Percentiles rank a stretch among this genome's conserved stretches.
These are phyloP conservation scores for Euphorbia lathyris DNA, from an alignment of 345 rosid genomes.

Conservation along the genomic window DNA sequence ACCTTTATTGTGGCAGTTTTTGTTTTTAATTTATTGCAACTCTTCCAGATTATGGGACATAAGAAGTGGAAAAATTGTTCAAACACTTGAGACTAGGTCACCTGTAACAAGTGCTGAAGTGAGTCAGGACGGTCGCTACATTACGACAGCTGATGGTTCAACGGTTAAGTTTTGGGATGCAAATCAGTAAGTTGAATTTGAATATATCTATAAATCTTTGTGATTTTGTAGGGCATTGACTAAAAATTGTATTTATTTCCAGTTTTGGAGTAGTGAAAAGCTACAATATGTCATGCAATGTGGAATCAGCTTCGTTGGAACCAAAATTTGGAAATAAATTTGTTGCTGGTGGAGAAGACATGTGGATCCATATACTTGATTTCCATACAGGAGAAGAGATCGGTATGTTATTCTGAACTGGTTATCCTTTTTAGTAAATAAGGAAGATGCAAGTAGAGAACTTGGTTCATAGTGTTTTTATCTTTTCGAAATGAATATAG, in stretches of 20 bases:
- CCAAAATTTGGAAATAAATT: constrained; percentile 78
- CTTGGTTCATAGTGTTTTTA: background rate
- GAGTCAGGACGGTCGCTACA: constrained; percentile 88
- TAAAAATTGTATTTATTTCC: constrained; percentile 16
- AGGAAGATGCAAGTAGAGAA: background rate
- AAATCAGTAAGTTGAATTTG: constrained; percentile 63
- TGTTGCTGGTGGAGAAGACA: constrained; percentile 88
- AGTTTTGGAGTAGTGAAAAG: constrained; percentile 92
- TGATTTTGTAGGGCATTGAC: background rate
- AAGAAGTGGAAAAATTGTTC: constrained; percentile 81
- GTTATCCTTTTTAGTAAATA: background rate
- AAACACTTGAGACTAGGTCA: constrained; percentile 73
- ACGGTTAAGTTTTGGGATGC: constrained; percentile 98
- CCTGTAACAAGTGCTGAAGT: constrained; percentile 96
- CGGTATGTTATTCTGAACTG: constrained; percentile 30
- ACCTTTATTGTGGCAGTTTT: background rate
- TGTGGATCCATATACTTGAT: constrained; percentile 78
- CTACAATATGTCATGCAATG: constrained; percentile 80
- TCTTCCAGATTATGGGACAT: constrained; percentile 78
- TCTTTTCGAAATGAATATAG: background rate
- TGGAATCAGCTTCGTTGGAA: constrained; percentile 79
- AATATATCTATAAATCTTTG: background rate
- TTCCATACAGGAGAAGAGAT: constrained; percentile 83
- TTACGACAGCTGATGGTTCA: constrained; percentile 91
- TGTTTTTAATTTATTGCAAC: constrained; percentile 8